phyloP scores from a whole-genome alignment of 2,329 filamentous ascomycete genomes.

The Fusarium chaquense region DNA sequence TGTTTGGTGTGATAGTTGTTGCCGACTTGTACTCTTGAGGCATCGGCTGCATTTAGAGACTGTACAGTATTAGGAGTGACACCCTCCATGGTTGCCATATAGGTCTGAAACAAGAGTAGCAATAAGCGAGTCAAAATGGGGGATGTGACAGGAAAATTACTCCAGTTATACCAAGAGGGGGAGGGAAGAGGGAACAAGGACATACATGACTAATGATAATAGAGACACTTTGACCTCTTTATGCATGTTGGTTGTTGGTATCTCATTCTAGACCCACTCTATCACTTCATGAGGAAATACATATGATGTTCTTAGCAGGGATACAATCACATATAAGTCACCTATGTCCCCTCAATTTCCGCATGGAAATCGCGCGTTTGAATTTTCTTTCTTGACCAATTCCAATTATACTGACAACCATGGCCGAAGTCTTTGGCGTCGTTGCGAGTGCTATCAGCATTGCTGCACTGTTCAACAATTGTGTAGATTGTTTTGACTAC shows the following conservation, averaged over 20 bases:
- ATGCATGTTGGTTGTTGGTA: background rate
- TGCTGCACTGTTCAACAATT: constrained; percentile 53
- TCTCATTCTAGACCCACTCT: background rate
- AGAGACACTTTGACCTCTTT: background rate
- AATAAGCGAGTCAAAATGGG: no score
- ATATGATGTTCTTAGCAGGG: no score
- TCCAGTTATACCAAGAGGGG: background rate
- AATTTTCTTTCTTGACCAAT: background rate
- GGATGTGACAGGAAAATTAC: rapidly evolving
- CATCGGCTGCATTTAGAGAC: background rate
- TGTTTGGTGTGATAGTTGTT: background rate
- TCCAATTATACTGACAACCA: background rate
- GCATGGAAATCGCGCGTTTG: background rate
- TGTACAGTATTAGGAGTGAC: rapidly evolving
- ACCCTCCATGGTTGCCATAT: background rate
- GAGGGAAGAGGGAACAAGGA: background rate
- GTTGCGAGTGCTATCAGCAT: constrained; percentile 51
- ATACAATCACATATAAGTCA: no score
- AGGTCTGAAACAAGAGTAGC: no score
- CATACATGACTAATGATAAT: background rate
- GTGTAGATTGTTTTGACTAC: constrained; percentile 56
- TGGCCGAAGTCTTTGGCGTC: constrained; percentile 33
- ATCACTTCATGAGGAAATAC: no score
- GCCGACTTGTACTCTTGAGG: background rate
- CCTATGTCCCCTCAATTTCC: background rate